Evolutionary conservation across 805 yeast species (phyloP).

Genomic region (Ogataea degrootiae): DNA sequence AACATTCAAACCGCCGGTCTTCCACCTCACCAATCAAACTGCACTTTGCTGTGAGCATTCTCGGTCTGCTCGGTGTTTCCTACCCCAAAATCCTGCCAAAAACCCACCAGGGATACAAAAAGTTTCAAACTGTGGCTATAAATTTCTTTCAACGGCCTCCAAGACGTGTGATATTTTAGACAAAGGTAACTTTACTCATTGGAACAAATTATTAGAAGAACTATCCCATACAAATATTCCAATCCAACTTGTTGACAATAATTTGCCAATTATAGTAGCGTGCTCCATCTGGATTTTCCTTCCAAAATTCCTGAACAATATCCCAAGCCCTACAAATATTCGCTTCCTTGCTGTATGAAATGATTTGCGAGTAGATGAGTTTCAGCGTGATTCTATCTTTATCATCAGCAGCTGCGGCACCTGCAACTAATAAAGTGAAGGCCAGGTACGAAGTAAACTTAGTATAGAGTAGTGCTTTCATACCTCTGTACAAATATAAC

Average conservation of each 20-base stretch:
- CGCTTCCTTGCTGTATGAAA: conserved; percentile 7
- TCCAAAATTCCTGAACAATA: conserved; percentile 22
- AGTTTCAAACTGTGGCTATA: no score
- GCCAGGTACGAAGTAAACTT: conserved; percentile 13
- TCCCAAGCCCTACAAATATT: conserved; percentile 18
- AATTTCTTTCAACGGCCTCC: no score
- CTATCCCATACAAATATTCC: conserved; percentile 24
- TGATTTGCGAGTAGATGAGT: conserved; percentile 11
- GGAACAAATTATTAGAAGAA: not conserved
- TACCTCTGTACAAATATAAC: conserved; percentile 14
- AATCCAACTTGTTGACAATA: conserved; percentile 19
- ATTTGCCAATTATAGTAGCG: conserved; percentile 20
- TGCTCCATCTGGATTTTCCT: conserved; percentile 19
- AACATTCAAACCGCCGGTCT: no score
- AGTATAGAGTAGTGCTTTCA: conserved; percentile 10
- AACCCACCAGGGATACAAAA: no score
- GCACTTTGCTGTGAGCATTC: no score
- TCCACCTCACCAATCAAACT: no score
- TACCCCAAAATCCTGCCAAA: no score
- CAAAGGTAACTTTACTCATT: no score
- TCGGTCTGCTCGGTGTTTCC: no score
- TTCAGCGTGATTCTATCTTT: conserved; percentile 21
- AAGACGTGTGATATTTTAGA: no score
- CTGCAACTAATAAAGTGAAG: conserved; percentile 21
- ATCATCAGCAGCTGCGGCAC: conserved; percentile 23